A percentile compares a stretch with the other conserved stretches of the same genome.
Evolutionary conservation across 2,329 filamentous ascomycete genomes (phyloP).

Genomic region (Aspergillus neoniger): DNA sequence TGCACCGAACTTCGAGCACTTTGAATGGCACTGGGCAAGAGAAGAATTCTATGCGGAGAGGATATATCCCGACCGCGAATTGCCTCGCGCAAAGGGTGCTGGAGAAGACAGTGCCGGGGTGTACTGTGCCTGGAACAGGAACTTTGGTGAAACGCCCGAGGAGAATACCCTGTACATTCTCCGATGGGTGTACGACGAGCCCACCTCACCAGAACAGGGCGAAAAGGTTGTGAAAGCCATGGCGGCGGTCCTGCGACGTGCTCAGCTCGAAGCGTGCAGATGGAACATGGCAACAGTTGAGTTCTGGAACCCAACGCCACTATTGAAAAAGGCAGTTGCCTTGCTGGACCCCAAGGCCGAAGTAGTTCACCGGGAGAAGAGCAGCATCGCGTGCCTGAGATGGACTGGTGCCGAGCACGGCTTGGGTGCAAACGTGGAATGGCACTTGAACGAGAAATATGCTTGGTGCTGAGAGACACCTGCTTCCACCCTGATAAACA

Average conservation of each 20-base stretch:
- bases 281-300: conserved; percentile 73
- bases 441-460: conserved; percentile 53
- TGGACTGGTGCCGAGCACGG: conserved; percentile 47
- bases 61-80: conserved; percentile 54
- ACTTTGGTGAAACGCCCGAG: conserved; percentile 38
- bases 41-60: conserved; percentile 74
- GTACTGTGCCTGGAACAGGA: conserved; percentile 46
- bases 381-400: conserved; percentile 49
- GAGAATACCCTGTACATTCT: conserved; percentile 47
- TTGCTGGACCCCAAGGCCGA: conserved; percentile 40
- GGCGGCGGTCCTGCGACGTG: conserved; percentile 64
- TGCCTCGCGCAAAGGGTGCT: conserved; percentile 68
- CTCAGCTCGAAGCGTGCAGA: conserved; percentile 67
- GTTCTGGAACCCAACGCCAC: conserved; percentile 77
- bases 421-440: conserved; percentile 44
- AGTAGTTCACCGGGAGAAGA: conserved; percentile 48
- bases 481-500: not conserved
- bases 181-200: conserved; percentile 45
- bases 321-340: conserved; percentile 49
- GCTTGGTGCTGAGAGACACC: conserved; percentile 48
- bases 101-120: conserved; percentile 53
- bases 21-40: conserved; percentile 76
- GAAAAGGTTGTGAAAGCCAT: conserved; percentile 58
- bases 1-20: conserved; percentile 65
- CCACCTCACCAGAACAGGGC: conserved; percentile 43